Evolutionary conservation across 2,329 filamentous ascomycete species (phyloP).

Genomic region (Penicillium sp.): DNA sequence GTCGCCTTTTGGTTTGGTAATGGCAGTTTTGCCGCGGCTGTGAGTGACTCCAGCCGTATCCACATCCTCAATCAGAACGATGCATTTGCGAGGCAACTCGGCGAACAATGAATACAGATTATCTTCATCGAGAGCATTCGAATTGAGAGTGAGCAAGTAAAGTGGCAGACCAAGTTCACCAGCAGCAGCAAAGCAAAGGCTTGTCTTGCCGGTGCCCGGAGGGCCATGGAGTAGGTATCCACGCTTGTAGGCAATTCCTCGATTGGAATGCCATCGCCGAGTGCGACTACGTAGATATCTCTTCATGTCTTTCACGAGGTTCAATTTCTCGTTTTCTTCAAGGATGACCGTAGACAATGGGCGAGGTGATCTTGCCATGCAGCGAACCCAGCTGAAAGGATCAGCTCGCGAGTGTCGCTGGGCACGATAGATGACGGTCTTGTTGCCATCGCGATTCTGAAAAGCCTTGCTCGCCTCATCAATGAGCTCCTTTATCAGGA

Average conservation of each 20-base stretch:
- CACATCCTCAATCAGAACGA: conserved; percentile 74
- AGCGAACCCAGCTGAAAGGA: conserved; percentile 32
- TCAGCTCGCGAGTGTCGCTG: conserved; percentile 19
- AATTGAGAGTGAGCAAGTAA: conserved; percentile 69
- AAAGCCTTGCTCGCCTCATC: conserved; percentile 37
- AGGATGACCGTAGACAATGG: conserved; percentile 57
- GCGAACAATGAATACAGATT: conserved; percentile 63
- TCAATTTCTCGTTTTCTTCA: conserved; percentile 49
- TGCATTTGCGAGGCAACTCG: conserved; percentile 65
- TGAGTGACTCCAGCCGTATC: conserved; percentile 70
- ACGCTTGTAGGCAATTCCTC: conserved; percentile 80
- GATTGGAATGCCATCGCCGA: conserved; percentile 72
- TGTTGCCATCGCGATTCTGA: conserved; percentile 35
- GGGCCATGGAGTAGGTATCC: conserved; percentile 81
- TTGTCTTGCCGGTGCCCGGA: conserved; percentile 76
- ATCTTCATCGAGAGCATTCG: conserved; percentile 62
- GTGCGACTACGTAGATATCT: conserved; percentile 55
- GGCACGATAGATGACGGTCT: conserved; percentile 41
- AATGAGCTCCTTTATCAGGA: conserved; percentile 35
- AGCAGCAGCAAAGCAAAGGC: conserved; percentile 66
- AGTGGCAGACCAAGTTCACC: conserved; percentile 69
- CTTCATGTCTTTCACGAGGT: conserved; percentile 54
- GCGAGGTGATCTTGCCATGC: conserved; percentile 47
- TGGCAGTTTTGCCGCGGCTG: conserved; percentile 35
- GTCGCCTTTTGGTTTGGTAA: background rate